These are phyloP conservation scores for Lactarius deliciosus DNA, from an alignment of 768 basidiomycete genomes.

Conservation along the genomic window DNA sequence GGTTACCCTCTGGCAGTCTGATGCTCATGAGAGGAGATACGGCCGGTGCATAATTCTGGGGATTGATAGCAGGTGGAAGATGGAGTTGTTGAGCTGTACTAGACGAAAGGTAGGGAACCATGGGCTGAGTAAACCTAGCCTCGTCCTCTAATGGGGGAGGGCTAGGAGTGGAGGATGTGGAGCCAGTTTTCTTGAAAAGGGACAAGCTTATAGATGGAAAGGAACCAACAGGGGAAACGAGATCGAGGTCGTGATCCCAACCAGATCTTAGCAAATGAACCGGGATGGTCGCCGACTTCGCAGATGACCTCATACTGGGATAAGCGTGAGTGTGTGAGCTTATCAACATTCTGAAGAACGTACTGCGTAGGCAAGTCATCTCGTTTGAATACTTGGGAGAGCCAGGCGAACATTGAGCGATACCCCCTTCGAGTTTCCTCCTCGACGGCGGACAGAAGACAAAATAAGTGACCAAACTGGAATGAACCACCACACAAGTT, in stretches of 20 bases:
- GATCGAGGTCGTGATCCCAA: slow-evolving; percentile 28
- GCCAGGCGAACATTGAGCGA: slow-evolving; percentile 8
- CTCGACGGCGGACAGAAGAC: slow-evolving; percentile 17
- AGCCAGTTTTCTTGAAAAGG: slow-evolving; percentile 17
- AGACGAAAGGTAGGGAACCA: slow-evolving; percentile 21
- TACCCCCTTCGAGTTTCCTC: slow-evolving; percentile 27
- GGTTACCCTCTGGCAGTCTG: background rate
- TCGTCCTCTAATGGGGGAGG: slow-evolving; percentile 20
- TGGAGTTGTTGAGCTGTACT: slow-evolving; percentile 18
- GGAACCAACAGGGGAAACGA: slow-evolving; percentile 14
- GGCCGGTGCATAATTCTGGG: background rate
- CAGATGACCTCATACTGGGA: slow-evolving; percentile 11
- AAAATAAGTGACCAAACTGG: slow-evolving; percentile 28
- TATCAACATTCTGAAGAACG: slow-evolving; percentile 5
- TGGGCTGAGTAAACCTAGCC: slow-evolving; percentile 18
- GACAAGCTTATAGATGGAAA: slow-evolving; percentile 13
- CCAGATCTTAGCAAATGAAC: slow-evolving; percentile 28
- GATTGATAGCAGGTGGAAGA: slow-evolving; percentile 15
- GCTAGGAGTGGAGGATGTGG: slow-evolving; percentile 17
- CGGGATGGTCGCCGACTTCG: slow-evolving; percentile 13
- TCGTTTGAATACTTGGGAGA: slow-evolving; percentile 6
- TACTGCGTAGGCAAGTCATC: slow-evolving; percentile 25
- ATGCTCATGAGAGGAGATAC: background rate
- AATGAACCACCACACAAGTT: slow-evolving; percentile 31
- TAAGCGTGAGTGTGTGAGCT: background rate